phyloP scores from a whole-genome alignment of 192 early-diverging fungal species.

The Backusella morwellensis region DNA sequence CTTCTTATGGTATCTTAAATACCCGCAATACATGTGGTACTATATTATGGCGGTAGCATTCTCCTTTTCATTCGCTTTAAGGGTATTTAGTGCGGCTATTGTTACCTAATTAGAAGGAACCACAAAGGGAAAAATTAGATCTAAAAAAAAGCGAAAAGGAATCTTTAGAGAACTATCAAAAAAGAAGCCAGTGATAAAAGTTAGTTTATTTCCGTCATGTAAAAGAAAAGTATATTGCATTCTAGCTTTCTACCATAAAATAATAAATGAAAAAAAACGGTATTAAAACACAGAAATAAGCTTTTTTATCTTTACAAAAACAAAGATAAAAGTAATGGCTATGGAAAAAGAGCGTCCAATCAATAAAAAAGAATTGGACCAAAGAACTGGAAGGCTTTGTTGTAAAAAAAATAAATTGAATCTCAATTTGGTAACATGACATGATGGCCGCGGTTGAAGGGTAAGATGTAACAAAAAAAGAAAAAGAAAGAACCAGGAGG shows the following conservation, averaged over 20 bases:
- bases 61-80: background rate
- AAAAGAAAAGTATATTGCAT: background rate
- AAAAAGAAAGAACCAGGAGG: background rate
- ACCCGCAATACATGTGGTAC: background rate
- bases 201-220: background rate
- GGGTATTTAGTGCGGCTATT: background rate
- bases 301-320: background rate
- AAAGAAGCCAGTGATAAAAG: background rate
- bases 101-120: background rate
- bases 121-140: background rate
- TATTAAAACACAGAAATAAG: background rate
- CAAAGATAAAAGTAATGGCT: background rate
- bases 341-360: background rate
- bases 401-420: background rate
- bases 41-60: background rate
- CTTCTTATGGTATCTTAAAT: background rate
- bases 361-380: background rate
- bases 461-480: background rate
- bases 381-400: background rate
- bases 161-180: background rate
- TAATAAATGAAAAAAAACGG: background rate
- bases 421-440: background rate
- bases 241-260: background rate
- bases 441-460: background rate
- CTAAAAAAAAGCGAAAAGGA: background rate